Evolutionary conservation across 306 rosid genomes (phyloP), one percentile per base, ranked within the genome.

Genomic region (Dalbergia cochinchinensis): DNA sequence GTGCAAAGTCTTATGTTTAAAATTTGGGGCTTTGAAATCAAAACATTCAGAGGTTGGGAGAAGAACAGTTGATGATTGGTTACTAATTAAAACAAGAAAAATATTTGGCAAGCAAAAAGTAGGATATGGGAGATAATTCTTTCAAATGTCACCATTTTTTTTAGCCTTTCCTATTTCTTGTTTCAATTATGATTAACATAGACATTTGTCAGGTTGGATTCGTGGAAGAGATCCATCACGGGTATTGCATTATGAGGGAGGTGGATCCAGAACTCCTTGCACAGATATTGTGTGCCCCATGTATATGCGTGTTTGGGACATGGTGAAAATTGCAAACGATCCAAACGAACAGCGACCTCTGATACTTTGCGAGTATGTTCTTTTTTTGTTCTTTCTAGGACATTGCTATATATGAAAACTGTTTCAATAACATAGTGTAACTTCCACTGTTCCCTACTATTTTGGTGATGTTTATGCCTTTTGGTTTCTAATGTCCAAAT

Each of bases 271-370:
- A 86, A 95, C 99, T 47, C 60, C 95, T 16, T 91, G 92, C 73
- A 95, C 98, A 18, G 99, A 95, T 89, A 92, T 92, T 73, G 85
- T 95, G 34, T 95, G 99, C 71, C 98, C 99, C 61, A 95, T 92
- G 98, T 95, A 95, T 82, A 95, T 95, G 99, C 95, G 99, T 67
- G 91, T 91, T 78, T 89, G 96, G 98, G 99, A 95, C 88, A 92
- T 92, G 19, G 82, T 91, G 82, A 92, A 87, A 86, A 91, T 95
- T 68, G 97, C 99, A 44, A 87, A 90, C n/a, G 98, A 95, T 81
- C 92, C 97, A 53, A 81, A 80, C 67, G 99, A 95, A 87, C 88
- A 80, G 39, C 98, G 99, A 68, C 99, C 99, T 55, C 79, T 95
- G 80, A 95, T 95, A 65, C 71, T 95, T 13, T 95, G 99, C 98